Evolutionary conservation across 768 basidiomycete species (phyloP), one percentile per base, ranked within the genome.

Genomic region (Pulveroboletus frians): DNA sequence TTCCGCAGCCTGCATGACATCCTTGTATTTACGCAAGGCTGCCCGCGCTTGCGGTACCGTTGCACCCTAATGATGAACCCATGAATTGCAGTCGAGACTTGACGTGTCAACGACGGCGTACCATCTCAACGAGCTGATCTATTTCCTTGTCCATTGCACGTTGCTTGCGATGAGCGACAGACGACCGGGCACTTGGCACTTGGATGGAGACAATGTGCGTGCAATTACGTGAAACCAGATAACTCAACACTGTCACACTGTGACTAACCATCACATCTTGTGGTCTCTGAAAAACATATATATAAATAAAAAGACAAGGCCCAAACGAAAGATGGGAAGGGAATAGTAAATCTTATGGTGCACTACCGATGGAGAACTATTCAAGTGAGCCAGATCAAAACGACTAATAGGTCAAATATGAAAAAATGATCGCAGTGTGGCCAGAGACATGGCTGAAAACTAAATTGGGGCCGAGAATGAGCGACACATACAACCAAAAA

Each of bases 1-100:
- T 65, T 92, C 92, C 3, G 92, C 92, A 13, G 93, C 93, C 62
- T 88, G 77, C 88, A 91, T 90, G 31, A 93, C 91, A 75, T 97
- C 92, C 53, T 82, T 88, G 64, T 87, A 79, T 59, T 83, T 81
- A 53, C 75, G 78, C 62, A 96, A 69, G 15, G 93, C 93, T 27
- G 86, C 88, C 57, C 79, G 80, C 35, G 94, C 93, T 71, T 93
- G 88, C 11, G 82, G 79, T 10, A 70, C 64, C 0, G 86, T 88
- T 27, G 91, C 91, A 57, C 93, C 93, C 93, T 94, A 50, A 34
- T 47, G 13, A 18, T 50, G 14, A 27, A 20, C 36, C 23, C 41
- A 39, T 36, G 37, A 49, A 43, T 55, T 31, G 30, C 3, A 18
- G 38, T 52, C 29, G 39, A 36, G 20, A n/a, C 18, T 29, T 38